Base-by-base conservation (phyloP, 2,329 filamentous ascomycete genomes). In the Sclerotinia subarctica region DNA sequence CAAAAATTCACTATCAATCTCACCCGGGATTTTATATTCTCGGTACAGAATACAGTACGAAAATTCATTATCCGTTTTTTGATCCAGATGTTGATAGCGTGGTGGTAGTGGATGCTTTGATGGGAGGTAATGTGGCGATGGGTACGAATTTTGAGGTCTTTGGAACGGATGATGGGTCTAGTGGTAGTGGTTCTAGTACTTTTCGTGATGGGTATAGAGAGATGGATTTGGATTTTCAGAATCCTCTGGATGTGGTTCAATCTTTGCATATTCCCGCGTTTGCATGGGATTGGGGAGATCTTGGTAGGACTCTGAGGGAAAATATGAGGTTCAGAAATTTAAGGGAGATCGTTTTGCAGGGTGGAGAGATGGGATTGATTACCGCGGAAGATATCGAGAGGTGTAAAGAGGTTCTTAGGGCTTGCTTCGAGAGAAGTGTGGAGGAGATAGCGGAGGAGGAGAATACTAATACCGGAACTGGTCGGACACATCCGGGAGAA, bases 81-180 rank as follows among this genome's bases (percentile, higher is more conserved):
- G 26, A 62, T 49, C 44, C 44, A 0, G 15, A 21, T 2, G 58
- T 62, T 13, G 58, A 62, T 24, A 62, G 58, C 7, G 26, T 60
- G 19, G 19, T 60, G 2, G n/a, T 60, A 2, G 17, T 24, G 15
- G 21, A n/a, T 49, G 4, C 2, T 1, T 19, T 24, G 8, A 3
- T n/a, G 44, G 44, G 44, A 10, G n/a, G 3, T 21, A 17, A 32
- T 24, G 11, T 29, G 21, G 42, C 26, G 21, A 47, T 8, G 11
- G 29, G 29, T 26, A 8, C 5, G 2, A 6, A 5, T 19, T 19
- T 49, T 11, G 44, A 29, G 2, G 24, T 49, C 5, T 49, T 35
- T 11, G 44, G 13, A 2, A 1, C 13, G 1, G 13, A 0, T 8
- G 10, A 5, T 15, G 13, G 19, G 6, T 5, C 1, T n/a, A 10